Conservation (phyloP, 2,329 filamentous ascomycete species). For the Fusarium liriodendri region DNA sequence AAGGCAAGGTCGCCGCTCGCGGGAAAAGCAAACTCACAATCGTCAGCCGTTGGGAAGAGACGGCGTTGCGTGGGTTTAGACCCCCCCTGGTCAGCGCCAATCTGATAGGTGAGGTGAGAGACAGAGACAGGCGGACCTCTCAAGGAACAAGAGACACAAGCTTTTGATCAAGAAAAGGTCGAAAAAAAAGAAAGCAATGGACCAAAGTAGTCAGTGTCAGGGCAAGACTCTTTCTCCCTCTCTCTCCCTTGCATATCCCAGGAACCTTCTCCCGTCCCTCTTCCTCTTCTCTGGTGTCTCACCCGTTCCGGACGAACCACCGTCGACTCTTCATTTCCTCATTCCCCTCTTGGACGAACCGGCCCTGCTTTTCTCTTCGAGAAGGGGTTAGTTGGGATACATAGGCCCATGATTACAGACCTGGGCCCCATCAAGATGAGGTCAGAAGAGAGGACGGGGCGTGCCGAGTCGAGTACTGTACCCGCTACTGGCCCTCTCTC, state of each 20-base stretch:
- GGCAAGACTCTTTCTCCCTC: constrained; percentile 12
- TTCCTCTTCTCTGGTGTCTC: constrained; percentile 6
- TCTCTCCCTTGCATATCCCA: constrained; percentile 7
- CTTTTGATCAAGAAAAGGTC: constrained; percentile 31
- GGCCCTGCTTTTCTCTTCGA: constrained; percentile 8
- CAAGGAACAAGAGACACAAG: constrained; percentile 11
- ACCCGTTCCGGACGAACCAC: constrained; percentile 9
- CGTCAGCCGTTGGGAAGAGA: constrained; percentile 35
- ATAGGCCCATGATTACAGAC: constrained; percentile 6
- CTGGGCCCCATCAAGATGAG: constrained; percentile 27
- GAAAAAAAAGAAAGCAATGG: constrained; percentile 21
- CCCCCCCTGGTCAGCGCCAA: constrained; percentile 26
- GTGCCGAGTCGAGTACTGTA: constrained; percentile 19
- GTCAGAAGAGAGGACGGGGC: constrained; percentile 35
- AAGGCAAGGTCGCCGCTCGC: constrained; percentile 19
- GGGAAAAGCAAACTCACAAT: constrained; percentile 39
- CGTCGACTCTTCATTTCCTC: constrained; percentile 10
- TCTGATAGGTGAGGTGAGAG: constrained; percentile 34
- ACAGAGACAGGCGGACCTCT: constrained; percentile 1
- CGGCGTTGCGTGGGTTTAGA: constrained; percentile 22
- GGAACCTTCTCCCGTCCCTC: constrained; percentile 24
- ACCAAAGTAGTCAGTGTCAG: too few species aligned
- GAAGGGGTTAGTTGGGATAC: constrained; percentile 26
- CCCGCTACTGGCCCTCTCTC: neutral
- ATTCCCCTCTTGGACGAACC: constrained; percentile 12